Conservation (phyloP, 192 early-diverging fungal genomes). For the Rhizophagus prolifer region DNA sequence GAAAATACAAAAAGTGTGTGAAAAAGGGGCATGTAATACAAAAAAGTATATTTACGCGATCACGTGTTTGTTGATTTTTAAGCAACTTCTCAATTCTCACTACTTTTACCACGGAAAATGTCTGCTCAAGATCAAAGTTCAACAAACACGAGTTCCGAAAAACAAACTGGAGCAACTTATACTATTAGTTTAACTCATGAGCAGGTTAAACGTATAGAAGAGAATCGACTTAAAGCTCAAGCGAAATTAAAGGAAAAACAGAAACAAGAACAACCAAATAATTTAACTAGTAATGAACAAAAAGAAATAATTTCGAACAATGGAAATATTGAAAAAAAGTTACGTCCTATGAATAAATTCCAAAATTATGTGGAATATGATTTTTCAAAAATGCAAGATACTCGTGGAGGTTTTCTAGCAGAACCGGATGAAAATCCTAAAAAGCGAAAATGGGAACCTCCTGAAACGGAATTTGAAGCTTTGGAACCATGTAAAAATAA, state of each 20-base stretch:
- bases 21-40: too few species aligned
- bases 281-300: neutral
- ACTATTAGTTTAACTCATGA: neutral
- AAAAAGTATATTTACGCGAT: neutral
- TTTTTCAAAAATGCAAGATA: constrained; percentile 81
- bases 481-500: constrained; percentile 49
- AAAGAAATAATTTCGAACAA: neutral
- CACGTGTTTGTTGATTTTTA: neutral
- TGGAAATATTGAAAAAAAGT: neutral
- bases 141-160: neutral
- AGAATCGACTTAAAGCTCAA: constrained; percentile 17
- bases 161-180: neutral
- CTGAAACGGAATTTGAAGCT: constrained; percentile 31
- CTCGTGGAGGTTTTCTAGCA: constrained; percentile 82
- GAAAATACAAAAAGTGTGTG: too few species aligned
- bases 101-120: neutral
- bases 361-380: constrained; percentile 76
- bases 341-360: constrained; percentile 38
- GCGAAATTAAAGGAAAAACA: constrained; percentile 5
- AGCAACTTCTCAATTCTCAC: neutral
- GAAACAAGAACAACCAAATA: neutral
- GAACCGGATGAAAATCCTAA: constrained; percentile 47
- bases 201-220: constrained; percentile 17
- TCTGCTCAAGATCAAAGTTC: neutral
- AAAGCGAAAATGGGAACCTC: constrained; percentile 40